Evolutionary conservation across 371 early-diverging fungal genomes (phyloP).

Genomic region (Conidiobolus incongruus): DNA sequence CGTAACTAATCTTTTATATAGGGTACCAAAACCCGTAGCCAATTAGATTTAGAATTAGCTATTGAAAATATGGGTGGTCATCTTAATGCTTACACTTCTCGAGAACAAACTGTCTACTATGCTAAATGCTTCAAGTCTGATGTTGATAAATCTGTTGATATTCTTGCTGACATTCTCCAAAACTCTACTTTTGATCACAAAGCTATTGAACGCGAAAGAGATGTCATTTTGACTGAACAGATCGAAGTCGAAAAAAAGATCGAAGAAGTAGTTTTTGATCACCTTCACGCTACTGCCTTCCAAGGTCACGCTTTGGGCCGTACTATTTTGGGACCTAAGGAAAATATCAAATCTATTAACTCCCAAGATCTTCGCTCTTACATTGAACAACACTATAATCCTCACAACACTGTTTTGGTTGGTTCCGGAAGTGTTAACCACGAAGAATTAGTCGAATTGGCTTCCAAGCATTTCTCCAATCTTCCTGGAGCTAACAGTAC

Average conservation of each 20-base stretch:
- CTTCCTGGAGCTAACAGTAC: constrained; percentile 24
- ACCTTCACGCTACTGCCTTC: constrained; percentile 88
- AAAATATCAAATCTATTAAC: constrained; percentile 70
- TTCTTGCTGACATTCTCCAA: constrained; percentile 86
- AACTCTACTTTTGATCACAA: constrained; percentile 58
- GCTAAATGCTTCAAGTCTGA: constrained; percentile 81
- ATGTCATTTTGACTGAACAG: constrained; percentile 84
- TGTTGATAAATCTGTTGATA: constrained; percentile 66
- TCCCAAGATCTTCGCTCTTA: constrained; percentile 65
- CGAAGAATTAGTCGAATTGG: constrained; percentile 72
- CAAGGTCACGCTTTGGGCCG: constrained; percentile 73
- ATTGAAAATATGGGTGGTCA: constrained; percentile 96
- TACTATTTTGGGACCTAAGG: constrained; percentile 84
- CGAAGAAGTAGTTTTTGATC: constrained; percentile 91
- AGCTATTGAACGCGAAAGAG: constrained; percentile 84
- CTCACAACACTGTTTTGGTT: constrained; percentile 87
- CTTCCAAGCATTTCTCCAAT: constrained; percentile 69
- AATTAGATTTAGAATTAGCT: constrained; percentile 72
- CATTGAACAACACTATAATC: constrained; percentile 80
- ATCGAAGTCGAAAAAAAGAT: constrained; percentile 88
- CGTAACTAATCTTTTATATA: constrained; percentile 8
- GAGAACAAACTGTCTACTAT: constrained; percentile 95
- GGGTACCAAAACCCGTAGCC: constrained; percentile 71
- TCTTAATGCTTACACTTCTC: constrained; percentile 91
- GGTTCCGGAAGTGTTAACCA: constrained; percentile 89